Percentiles rank a stretch among this genome's conserved stretches.
phyloP scores from a whole-genome alignment of 345 rosid genomes.

The Laguncularia racemosa region DNA sequence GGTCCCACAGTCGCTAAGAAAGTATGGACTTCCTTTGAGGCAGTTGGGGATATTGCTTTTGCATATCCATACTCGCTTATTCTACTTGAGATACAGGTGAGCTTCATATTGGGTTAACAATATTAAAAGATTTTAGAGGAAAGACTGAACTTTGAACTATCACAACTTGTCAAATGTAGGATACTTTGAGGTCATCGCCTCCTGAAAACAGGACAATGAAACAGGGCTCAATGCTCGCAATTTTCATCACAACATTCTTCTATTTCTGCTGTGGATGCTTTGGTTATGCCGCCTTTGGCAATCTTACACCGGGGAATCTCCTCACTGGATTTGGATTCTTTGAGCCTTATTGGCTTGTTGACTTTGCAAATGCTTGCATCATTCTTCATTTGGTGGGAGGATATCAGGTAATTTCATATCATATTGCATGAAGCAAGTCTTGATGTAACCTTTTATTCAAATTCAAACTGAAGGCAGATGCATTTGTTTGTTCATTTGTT shows the following conservation, averaged over 20 bases:
- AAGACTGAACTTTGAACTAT: background rate
- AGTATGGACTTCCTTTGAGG: slow-evolving; percentile 28
- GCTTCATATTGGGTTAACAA: background rate
- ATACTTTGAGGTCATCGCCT: slow-evolving; percentile 37
- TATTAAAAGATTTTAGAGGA: background rate
- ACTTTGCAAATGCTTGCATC: slow-evolving; percentile 40
- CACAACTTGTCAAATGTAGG: slow-evolving; percentile 15
- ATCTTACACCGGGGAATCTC: slow-evolving; percentile 40
- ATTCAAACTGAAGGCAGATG: background rate
- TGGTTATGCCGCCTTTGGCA: slow-evolving; percentile 56
- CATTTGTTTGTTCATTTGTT: background rate
- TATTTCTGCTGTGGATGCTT: slow-evolving; percentile 38
- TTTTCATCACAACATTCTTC: slow-evolving; percentile 27
- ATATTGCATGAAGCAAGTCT: no score
- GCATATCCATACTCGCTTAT: slow-evolving; percentile 32
- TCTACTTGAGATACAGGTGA: slow-evolving; percentile 38
- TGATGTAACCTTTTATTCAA: background rate
- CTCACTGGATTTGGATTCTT: slow-evolving; percentile 48
- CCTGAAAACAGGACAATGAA: slow-evolving; percentile 38
- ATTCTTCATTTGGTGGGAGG: slow-evolving; percentile 45
- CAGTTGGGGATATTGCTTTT: slow-evolving; percentile 42
- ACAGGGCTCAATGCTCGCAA: slow-evolving; percentile 28
- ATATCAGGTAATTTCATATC: slow-evolving; percentile 29
- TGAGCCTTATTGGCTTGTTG: slow-evolving; percentile 47
- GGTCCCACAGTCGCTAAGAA: slow-evolving; percentile 17